Base-by-base conservation (phyloP, 1,284 basidiomycete genomes). In the Boletus mariae region DNA sequence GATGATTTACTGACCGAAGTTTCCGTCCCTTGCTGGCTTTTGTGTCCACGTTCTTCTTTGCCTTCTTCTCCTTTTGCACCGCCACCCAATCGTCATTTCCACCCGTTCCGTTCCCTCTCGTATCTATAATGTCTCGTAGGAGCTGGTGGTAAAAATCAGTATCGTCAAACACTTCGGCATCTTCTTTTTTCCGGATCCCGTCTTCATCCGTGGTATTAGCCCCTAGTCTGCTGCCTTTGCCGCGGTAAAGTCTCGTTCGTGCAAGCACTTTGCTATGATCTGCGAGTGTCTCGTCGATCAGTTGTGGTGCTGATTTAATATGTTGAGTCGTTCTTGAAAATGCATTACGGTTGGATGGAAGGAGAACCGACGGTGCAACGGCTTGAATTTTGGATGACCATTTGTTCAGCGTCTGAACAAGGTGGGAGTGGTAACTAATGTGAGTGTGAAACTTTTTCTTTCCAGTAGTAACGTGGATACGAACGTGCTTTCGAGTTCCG, bases 371-470 rank as follows among this genome's bases (percentile, higher is more conserved):
- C 7, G 89, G 85, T 0, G 92, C 83, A 5, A 95, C 93, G 0
- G 93, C 90, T 64, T 94, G 90, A 45, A 97, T 90, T 73, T 97
- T 98, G 34, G 87, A 79, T 7, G 90, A 94, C 94, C 94, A 98
- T 73, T 97, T 97, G 46, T 79, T 74, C 17, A 98, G 78, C 2
- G 90, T 92, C 53, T 84, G 82, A 38, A 92, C 69, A 13, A 91
- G 75, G 59, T 85, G 75, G 2, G 83, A 77, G 62, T 92, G 90
- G 50, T 82, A 81, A 37, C 84, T 87, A 49, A 11, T 1, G 5
- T 20, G 15, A 42, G 17, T 8, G 34, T 68, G 10, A 61, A 55
- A 47, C 31, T 48, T 37, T 31, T 35, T 32, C 52, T 37, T 49
- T 48, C 11, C 17, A 43, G 40, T 47, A 41, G 48, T 46, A 20